These are phyloP conservation scores for Myxozyma neglecta DNA, from an alignment of 805 yeast species.

Conservation along the genomic window DNA sequence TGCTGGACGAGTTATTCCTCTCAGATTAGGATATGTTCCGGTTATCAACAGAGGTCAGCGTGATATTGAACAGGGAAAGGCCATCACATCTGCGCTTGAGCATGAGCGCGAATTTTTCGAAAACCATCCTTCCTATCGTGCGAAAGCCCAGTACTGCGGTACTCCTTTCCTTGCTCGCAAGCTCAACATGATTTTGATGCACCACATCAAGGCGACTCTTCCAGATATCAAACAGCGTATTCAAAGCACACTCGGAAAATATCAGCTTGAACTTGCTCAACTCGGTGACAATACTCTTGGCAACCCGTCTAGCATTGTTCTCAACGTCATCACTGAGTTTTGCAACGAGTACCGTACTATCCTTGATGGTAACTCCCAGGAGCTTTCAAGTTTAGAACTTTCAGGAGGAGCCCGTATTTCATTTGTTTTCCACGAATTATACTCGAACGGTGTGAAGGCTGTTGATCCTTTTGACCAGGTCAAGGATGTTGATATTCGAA, in stretches of 20 bases:
- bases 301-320: conserved; percentile 83
- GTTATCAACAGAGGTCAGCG: conserved; percentile 97
- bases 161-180: conserved; percentile 96
- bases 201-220: conserved; percentile 81
- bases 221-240: conserved; percentile 93
- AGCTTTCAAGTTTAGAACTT: conserved; percentile 81
- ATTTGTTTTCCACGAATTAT: conserved; percentile 95
- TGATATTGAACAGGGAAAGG: conserved; percentile 85
- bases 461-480: conserved; percentile 96
- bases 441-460: conserved; percentile 85
- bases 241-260: conserved; percentile 79
- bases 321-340: conserved; percentile 88
- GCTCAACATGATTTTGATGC: conserved; percentile 80
- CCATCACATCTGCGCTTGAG: conserved; percentile 81
- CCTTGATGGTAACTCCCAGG: conserved; percentile 89
- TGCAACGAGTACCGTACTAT: conserved; percentile 88
- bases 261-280: conserved; percentile 70
- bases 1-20: conserved; percentile 92
- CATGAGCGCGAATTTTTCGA: conserved; percentile 83
- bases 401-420: conserved; percentile 98
- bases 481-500: conserved; percentile 91
- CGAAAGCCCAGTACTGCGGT: conserved; percentile 95
- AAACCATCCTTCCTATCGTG: conserved; percentile 83
- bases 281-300: conserved; percentile 71
- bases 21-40: conserved; percentile 94